These are phyloP conservation scores for Peniophora sp. DNA, from an alignment of 1,284 basidiomycete genomes.

Conservation along the genomic window DNA sequence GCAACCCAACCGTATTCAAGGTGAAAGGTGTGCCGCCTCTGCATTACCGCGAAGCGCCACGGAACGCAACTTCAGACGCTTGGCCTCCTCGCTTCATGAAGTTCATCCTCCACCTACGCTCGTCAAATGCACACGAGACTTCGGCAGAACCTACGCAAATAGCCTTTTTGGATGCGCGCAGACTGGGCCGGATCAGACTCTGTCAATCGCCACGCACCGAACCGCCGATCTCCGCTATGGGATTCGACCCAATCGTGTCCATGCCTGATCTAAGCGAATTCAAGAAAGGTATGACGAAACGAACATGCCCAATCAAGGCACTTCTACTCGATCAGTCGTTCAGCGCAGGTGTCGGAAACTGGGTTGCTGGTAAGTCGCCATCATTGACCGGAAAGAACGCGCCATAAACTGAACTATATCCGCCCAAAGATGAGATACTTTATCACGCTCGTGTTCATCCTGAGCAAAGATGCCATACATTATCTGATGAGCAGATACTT, in stretches of 20 bases:
- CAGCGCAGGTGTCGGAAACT: constrained; percentile 79
- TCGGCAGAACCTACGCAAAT: constrained; percentile 27
- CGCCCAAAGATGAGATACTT: constrained; percentile 78
- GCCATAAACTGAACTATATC: neutral
- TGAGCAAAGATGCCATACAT: constrained; percentile 55
- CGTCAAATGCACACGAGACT: constrained; percentile 23
- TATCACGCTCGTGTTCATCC: constrained; percentile 78
- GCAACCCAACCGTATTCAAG: too few relatives aligned
- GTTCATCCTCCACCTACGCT: constrained; percentile 24
- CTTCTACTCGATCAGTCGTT: constrained; percentile 78
- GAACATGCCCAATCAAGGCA: constrained; percentile 70
- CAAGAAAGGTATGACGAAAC: constrained; percentile 38
- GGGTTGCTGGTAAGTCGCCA: constrained; percentile 57
- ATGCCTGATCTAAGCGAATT: constrained; percentile 65
- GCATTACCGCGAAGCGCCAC: constrained; percentile 56
- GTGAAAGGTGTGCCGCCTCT: constrained; percentile 56
- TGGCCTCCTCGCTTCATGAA: constrained; percentile 83
- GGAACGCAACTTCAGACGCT: constrained; percentile 34
- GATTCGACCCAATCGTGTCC: constrained; percentile 72
- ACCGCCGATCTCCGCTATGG: constrained; percentile 62
- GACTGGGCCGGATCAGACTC: constrained; percentile 68
- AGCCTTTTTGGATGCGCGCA: constrained; percentile 63
- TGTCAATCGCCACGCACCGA: constrained; percentile 51
- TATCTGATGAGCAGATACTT: constrained; percentile 43
- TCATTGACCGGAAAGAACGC: neutral